Evolutionary conservation across 1,139 yeast genomes (phyloP).

Genomic region (Blastobotrys buckinghamii): DNA sequence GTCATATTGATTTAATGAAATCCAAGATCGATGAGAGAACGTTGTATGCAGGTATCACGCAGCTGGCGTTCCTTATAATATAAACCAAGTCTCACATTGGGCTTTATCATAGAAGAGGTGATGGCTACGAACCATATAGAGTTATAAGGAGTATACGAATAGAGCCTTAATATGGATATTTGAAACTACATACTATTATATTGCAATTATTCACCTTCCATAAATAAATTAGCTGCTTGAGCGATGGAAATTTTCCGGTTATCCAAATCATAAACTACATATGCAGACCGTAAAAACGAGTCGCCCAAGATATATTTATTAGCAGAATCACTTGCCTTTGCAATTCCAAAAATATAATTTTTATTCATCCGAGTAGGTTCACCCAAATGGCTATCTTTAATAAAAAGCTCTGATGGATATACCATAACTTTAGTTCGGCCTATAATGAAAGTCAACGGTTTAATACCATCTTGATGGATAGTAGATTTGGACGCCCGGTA

Average conservation of each 20-base stretch:
- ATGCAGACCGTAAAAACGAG: constrained; percentile 64
- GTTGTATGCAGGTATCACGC: too few relatives aligned
- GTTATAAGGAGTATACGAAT: too few relatives aligned
- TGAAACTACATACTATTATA: too few relatives aligned
- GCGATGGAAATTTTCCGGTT: constrained; percentile 21
- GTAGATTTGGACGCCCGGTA: neutral
- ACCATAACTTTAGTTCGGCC: constrained; percentile 38
- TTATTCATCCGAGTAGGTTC: neutral
- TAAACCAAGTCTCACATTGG: too few relatives aligned
- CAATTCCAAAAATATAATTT: constrained; percentile 4
- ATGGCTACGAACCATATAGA: too few relatives aligned
- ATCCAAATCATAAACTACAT: constrained; percentile 64
- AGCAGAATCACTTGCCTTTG: constrained; percentile 4
- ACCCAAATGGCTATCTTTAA: constrained; percentile 13
- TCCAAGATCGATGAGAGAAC: too few relatives aligned
- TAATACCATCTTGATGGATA: neutral
- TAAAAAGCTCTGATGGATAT: constrained; percentile 35
- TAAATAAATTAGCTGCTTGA: constrained; percentile 12
- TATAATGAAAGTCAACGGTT: constrained; percentile 35
- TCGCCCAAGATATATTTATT: constrained; percentile 49
- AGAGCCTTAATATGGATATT: too few relatives aligned
- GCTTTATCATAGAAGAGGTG: too few relatives aligned
- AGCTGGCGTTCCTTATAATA: too few relatives aligned
- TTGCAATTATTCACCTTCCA: too few relatives aligned
- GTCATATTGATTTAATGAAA: too few relatives aligned